These are phyloP conservation scores for Paramecium sonneborni DNA, from an alignment of 73 alveolate species.

Conservation along the genomic window DNA sequence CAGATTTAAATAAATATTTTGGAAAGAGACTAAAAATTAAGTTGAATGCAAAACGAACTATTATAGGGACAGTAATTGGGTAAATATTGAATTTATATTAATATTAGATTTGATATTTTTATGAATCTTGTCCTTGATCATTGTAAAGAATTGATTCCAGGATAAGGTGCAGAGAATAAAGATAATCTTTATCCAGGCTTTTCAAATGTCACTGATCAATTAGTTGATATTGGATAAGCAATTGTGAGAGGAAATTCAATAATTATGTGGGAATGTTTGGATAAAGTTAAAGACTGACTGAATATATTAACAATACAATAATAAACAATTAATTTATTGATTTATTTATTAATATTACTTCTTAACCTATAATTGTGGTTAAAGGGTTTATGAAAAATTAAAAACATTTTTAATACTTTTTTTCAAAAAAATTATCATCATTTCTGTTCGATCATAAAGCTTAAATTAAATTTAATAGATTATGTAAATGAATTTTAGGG, in stretches of 20 bases:
- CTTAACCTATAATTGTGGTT: neutral
- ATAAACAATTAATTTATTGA: neutral
- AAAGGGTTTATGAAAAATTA: neutral
- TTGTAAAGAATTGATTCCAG: slow-evolving; percentile 74
- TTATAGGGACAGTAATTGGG: slow-evolving; percentile 52
- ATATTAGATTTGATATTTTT: slow-evolving; percentile 85
- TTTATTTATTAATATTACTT: neutral
- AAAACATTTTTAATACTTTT: too few relatives aligned
- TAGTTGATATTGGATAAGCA: slow-evolving; percentile 89
- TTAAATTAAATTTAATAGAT: neutral
- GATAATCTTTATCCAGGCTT: slow-evolving; percentile 57
- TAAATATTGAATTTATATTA: neutral
- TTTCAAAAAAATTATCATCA: neutral
- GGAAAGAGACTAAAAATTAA: slow-evolving; percentile 47
- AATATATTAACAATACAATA: neutral
- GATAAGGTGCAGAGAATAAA: slow-evolving; percentile 55
- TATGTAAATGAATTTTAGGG: neutral
- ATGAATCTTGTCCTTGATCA: slow-evolving; percentile 90
- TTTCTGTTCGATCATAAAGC: neutral
- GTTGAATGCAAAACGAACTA: slow-evolving; percentile 43
- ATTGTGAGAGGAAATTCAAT: slow-evolving; percentile 92
- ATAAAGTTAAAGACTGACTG: slow-evolving; percentile 69
- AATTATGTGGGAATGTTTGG: slow-evolving; percentile 93
- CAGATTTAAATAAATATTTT: slow-evolving; percentile 48
- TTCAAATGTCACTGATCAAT: slow-evolving; percentile 65